phyloP scores from a whole-genome alignment of 108 stramenopile genomes.

The Cyclotella baltica region DNA sequence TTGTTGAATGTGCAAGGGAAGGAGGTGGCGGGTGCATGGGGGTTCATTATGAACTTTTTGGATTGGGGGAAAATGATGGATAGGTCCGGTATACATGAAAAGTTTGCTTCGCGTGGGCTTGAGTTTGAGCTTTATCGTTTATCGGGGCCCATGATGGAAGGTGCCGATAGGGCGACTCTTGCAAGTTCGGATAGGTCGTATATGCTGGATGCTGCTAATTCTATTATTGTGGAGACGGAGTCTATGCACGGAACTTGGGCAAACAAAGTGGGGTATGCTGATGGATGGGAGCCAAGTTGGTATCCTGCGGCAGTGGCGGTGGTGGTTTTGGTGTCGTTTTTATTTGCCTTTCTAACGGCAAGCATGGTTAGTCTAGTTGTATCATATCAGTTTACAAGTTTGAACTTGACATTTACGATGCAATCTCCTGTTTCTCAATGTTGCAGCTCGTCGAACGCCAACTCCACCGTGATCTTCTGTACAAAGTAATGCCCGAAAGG shows the following conservation, averaged over 20 bases:
- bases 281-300: conserved; percentile 39
- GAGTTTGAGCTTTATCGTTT: conserved; percentile 38
- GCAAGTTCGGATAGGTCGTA: conserved; percentile 15
- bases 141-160: conserved; percentile 18
- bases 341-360: conserved; percentile 36
- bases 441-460: conserved; percentile 45
- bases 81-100: conserved; percentile 37
- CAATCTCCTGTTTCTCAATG: background rate
- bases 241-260: conserved; percentile 37
- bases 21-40: conserved; percentile 30
- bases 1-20: conserved; percentile 35
- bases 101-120: conserved; percentile 32
- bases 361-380: conserved; percentile 4
- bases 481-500: conserved; percentile 51
- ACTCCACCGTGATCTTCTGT: conserved; percentile 48
- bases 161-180: conserved; percentile 14
- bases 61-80: conserved; percentile 44
- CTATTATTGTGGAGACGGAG: conserved; percentile 33
- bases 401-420: background rate
- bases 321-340: conserved; percentile 26
- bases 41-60: conserved; percentile 43
- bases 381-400: background rate
- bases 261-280: conserved; percentile 35
- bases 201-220: conserved; percentile 31
- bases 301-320: conserved; percentile 25